A percentile compares a stretch with the other conserved stretches of the same genome.
Conservation (phyloP, 2,329 filamentous ascomycete genomes). For the Talaromyces sp. region DNA sequence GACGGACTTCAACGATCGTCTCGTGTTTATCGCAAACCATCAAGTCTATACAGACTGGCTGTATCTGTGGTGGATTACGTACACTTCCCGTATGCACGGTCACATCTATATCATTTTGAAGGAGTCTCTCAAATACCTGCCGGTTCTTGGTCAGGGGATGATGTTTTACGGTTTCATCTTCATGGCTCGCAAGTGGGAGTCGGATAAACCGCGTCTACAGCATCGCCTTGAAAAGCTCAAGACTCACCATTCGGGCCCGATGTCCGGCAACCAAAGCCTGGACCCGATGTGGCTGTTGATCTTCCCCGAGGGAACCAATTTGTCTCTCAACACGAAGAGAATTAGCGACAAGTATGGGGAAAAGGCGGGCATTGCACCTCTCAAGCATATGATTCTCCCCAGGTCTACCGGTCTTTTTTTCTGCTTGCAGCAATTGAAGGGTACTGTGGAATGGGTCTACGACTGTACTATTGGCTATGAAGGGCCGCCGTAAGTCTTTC, state of each 20-base stretch:
- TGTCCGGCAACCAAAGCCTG: constrained; percentile 38
- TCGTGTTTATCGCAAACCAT: constrained; percentile 60
- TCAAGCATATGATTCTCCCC: constrained; percentile 56
- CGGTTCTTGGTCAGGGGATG: constrained; percentile 56
- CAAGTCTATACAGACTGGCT: constrained; percentile 66
- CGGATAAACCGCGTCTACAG: constrained; percentile 54
- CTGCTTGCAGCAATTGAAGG: constrained; percentile 53
- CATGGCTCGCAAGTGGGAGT: constrained; percentile 56
- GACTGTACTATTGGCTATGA: constrained; percentile 93
- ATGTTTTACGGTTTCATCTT: constrained; percentile 64
- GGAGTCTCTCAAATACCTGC: constrained; percentile 58
- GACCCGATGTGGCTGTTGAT: constrained; percentile 64
- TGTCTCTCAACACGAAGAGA: constrained; percentile 50
- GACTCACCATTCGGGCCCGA: constrained; percentile 43
- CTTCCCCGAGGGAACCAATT: constrained; percentile 60
- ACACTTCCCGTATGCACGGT: constrained; percentile 60
- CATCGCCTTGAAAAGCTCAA: constrained; percentile 53
- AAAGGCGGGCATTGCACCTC: constrained; percentile 52
- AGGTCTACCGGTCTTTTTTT: constrained; percentile 57
- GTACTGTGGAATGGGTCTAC: constrained; percentile 59
- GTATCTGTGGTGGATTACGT: constrained; percentile 63
- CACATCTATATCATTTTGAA: constrained; percentile 63
- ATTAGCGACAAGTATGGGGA: constrained; percentile 52
- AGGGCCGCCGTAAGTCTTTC: constrained; percentile 69
- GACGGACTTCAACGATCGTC: constrained; percentile 54